Conservation (phyloP, 2,329 filamentous ascomycete species). For the Aspergillus aculeatus region DNA sequence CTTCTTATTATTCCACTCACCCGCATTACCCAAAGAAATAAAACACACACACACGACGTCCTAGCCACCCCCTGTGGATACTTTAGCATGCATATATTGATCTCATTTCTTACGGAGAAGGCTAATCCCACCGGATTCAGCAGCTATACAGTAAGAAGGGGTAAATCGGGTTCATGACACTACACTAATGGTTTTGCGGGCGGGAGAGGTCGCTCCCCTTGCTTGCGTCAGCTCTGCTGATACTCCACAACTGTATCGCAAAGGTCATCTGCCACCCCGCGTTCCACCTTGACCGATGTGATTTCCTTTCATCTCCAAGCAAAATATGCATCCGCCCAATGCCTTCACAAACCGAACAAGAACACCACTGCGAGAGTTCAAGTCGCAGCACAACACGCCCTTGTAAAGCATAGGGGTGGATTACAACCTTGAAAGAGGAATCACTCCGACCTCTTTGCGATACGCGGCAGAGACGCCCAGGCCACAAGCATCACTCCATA, state of each 20-base stretch:
- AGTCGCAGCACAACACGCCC: neutral
- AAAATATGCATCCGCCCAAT: too few relatives aligned
- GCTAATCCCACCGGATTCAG: neutral
- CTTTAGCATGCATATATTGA: too few relatives aligned
- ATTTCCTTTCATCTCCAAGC: neutral
- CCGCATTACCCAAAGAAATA: too few relatives aligned
- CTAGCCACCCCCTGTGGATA: too few relatives aligned
- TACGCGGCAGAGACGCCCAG: constrained; percentile 53
- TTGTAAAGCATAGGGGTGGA: neutral
- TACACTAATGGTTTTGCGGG: neutral
- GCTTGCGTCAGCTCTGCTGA: neutral
- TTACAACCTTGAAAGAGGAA: neutral
- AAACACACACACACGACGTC: too few relatives aligned
- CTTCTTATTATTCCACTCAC: too few relatives aligned
- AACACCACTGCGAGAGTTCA: neutral
- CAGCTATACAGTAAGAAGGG: neutral
- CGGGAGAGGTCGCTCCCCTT: neutral
- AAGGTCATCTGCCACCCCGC: neutral
- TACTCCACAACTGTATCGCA: neutral
- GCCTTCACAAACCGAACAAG: neutral
- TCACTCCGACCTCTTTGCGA: constrained; percentile 51
- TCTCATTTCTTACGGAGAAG: too few relatives aligned
- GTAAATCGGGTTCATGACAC: neutral
- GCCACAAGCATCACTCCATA: constrained; percentile 55
- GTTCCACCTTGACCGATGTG: neutral